Conservation (phyloP, 176 grass and related monocot species). For the Lolium rigidum region DNA sequence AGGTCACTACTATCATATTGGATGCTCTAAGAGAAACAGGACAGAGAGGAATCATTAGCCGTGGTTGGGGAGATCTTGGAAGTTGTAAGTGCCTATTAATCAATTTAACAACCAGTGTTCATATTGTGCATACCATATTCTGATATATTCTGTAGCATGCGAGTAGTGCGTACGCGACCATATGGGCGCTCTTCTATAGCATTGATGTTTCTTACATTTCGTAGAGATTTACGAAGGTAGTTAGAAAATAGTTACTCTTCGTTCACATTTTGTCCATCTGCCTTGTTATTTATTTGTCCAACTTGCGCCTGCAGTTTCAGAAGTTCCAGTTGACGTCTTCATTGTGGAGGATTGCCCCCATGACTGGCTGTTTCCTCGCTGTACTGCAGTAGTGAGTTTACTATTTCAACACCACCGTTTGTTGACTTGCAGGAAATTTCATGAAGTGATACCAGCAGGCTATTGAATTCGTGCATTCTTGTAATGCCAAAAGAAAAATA, state of each 20-base stretch:
- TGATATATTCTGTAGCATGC: conserved; percentile 25
- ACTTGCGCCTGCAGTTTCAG: conserved; percentile 62
- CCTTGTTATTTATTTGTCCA: conserved; percentile 39
- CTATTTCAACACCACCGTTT: conserved; percentile 29
- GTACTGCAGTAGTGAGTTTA: conserved; percentile 85
- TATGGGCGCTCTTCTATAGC: conserved; percentile 2
- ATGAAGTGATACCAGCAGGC: neutral
- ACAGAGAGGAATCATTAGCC: conserved; percentile 92
- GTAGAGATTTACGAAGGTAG: neutral
- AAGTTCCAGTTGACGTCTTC: conserved; percentile 83
- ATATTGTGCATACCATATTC: neutral
- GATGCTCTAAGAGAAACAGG: conserved; percentile 89
- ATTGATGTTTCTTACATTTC: conserved; percentile 33
- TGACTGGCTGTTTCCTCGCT: conserved; percentile 92
- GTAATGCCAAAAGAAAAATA: neutral
- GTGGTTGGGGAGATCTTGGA: conserved; percentile 96
- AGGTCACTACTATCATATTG: conserved; percentile 80
- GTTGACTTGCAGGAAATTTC: conserved; percentile 9
- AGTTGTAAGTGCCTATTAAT: conserved; percentile 63
- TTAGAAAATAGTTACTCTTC: conserved; percentile 15
- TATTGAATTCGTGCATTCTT: conserved; percentile 23
- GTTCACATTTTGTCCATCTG: neutral
- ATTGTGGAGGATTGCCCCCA: conserved; percentile 97
- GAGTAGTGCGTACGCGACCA: neutral
- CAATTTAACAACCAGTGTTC: conserved; percentile 34